These are phyloP conservation scores for Thinopyrum elongatum DNA, from an alignment of 176 grass and related monocot genomes.

Conservation along the genomic window DNA sequence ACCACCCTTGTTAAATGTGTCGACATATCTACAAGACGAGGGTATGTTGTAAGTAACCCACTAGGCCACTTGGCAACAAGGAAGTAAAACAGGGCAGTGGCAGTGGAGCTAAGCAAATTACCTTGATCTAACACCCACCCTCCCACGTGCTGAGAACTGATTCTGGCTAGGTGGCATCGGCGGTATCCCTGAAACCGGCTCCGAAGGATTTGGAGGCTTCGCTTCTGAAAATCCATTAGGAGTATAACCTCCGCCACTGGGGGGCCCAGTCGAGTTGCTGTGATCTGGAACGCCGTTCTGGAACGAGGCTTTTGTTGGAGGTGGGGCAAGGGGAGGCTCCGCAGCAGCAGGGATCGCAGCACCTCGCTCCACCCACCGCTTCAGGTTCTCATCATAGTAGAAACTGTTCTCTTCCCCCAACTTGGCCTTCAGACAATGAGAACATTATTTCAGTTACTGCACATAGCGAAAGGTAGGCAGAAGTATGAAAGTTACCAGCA, in stretches of 20 bases:
- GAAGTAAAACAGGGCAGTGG: neutral
- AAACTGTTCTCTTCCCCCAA: slow-evolving; percentile 86
- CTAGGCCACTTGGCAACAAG: neutral
- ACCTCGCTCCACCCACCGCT: slow-evolving; percentile 95
- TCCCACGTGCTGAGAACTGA: slow-evolving; percentile 79
- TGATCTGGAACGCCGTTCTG: slow-evolving; percentile 55
- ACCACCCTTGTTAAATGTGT: slow-evolving; percentile 91
- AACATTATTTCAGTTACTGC: neutral
- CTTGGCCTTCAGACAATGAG: slow-evolving; percentile 60
- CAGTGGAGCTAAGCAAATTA: slow-evolving; percentile 15
- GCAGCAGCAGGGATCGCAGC: slow-evolving; percentile 48
- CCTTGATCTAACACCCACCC: slow-evolving; percentile 87
- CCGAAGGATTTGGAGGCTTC: slow-evolving; percentile 32
- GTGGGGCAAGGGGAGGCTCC: slow-evolving; percentile 68
- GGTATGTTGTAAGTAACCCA: neutral
- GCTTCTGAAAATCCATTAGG: slow-evolving; percentile 35
- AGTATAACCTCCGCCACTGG: slow-evolving; percentile 26
- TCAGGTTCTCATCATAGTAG: slow-evolving; percentile 92
- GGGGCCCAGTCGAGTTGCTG: slow-evolving; percentile 39
- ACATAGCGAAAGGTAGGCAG: neutral
- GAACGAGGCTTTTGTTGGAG: slow-evolving; percentile 60
- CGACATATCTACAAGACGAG: slow-evolving; percentile 63
- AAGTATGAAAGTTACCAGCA: slow-evolving; percentile 3
- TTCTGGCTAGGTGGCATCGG: slow-evolving; percentile 84
- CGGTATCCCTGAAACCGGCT: slow-evolving; percentile 51